Evolutionary conservation across 169 alveolate species (phyloP).

Genomic region (Sarcocystis neurona): DNA sequence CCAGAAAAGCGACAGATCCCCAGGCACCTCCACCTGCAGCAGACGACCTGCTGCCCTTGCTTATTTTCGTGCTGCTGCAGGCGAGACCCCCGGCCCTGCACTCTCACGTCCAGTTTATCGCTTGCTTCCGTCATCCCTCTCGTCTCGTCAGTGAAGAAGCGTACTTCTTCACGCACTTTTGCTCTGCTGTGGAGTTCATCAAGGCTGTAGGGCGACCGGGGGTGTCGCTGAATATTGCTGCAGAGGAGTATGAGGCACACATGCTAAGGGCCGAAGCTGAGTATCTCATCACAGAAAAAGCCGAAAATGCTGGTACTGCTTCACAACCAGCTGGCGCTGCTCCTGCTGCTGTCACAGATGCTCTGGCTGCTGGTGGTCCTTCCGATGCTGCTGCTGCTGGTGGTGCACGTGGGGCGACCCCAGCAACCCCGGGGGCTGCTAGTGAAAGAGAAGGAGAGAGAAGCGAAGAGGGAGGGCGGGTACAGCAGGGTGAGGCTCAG

Average conservation of each 20-base stretch:
- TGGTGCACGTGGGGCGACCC: not conserved
- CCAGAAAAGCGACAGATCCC: not conserved
- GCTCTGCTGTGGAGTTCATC: constrained; percentile 38
- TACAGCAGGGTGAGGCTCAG: too few relatives aligned
- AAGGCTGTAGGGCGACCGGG: constrained; percentile 30
- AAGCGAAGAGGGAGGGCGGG: too few relatives aligned
- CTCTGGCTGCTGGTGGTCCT: not conserved
- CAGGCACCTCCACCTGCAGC: constrained; percentile 53
- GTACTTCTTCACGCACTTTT: constrained; percentile 52
- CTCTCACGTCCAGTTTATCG: constrained; percentile 41
- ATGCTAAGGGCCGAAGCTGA: constrained; percentile 22
- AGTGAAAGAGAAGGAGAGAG: too few relatives aligned
- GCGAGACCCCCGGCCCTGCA: constrained; percentile 33
- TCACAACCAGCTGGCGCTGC: constrained; percentile 10
- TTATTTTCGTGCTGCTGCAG: constrained; percentile 16
- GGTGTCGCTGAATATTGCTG: not conserved
- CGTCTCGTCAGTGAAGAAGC: constrained; percentile 47
- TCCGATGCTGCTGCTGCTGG: not conserved
- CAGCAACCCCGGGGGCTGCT: too few relatives aligned
- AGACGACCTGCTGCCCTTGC: constrained; percentile 47
- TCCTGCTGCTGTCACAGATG: not conserved
- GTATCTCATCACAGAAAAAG: too few relatives aligned
- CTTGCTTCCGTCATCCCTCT: constrained; percentile 42
- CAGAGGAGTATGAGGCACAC: not conserved
- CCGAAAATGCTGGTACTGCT: too few relatives aligned